These are phyloP conservation scores for Polygonum aviculare DNA, from an alignment of 148 eudicot species.

Conservation along the genomic window DNA sequence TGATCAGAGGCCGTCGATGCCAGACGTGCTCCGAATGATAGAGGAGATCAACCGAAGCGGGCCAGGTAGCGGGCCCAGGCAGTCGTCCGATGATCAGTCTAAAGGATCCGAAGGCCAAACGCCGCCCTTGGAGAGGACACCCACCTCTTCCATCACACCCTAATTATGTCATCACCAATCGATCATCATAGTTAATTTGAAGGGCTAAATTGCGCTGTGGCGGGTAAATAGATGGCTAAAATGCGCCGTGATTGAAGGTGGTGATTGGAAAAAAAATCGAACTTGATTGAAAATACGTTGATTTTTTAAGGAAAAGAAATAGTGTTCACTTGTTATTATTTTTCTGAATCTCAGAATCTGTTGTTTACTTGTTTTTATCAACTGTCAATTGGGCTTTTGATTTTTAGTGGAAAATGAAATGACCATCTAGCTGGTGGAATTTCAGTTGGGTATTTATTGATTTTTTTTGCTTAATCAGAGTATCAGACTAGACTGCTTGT, in stretches of 20 bases:
- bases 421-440: neutral
- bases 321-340: neutral
- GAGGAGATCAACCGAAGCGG: conserved; percentile 51
- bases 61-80: conserved; percentile 41
- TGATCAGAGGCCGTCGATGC: conserved; percentile 85
- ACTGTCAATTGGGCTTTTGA: neutral
- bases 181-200: neutral
- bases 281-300: neutral
- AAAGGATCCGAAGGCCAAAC: conserved; percentile 81
- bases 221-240: conserved; percentile 1
- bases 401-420: neutral
- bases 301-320: neutral
- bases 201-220: conserved; percentile 3
- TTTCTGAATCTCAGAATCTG: neutral
- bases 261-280: neutral
- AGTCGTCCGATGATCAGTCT: conserved; percentile 79
- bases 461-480: neutral
- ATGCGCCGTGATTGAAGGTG: neutral
- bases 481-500: neutral
- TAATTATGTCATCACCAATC: conserved; percentile 12
- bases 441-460: neutral
- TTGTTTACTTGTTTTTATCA: neutral
- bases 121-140: conserved; percentile 31
- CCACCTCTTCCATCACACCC: conserved; percentile 41
- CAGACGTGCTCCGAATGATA: conserved; percentile 81